Evolutionary conservation across 108 stramenopile species (phyloP), one percentile per base, ranked within the genome.

Genomic region (Aureococcus anophagefferens): DNA sequence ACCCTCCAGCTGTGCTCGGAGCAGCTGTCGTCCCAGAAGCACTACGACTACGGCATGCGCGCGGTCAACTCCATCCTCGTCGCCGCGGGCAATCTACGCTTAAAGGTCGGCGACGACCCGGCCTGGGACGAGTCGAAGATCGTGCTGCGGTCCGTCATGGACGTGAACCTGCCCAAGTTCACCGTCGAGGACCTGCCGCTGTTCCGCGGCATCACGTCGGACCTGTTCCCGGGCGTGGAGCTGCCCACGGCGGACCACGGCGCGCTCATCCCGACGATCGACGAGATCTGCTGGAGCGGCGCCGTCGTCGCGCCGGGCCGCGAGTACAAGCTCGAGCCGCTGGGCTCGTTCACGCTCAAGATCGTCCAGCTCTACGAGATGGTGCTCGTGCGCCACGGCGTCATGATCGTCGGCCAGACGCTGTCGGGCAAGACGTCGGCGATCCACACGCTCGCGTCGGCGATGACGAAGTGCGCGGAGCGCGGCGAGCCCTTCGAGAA

Each of bases 1-100:
- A 85, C 85, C 17, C 72, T 87, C 29, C 85, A 83, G 75, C 73
- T 87, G 34, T 85, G 76, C 33, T 86, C 85, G 28, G 87, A 87
- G 69, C 87, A 87, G 77, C 74, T 86, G 30, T 86, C 85, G 28
- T 78, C 77, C 28, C 87, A 87, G 68, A 87, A 87, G 79, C 87
- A 87, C 81, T 87, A 87, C 82, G 87, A 87, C 80, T 87, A 87
- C 74, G 87, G 87, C 35, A 87, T 87, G 87, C 77, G 87, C 62
- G 87, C 87, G 35, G 87, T 87, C 34, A 86, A 86, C 68, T 87
- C 87, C 46, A 87, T 87, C 64, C 79, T 87, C 62, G 83, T 86
- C 36, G 82, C 85, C 5, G 83, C 85, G 21, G 87, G 87, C n/a
- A 85, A 86, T 62, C 71, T 87, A 28, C 75, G 87, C 4, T 83